These are phyloP conservation scores for Athelia sp. DNA, from an alignment of 1,284 basidiomycete species.

Conservation along the genomic window DNA sequence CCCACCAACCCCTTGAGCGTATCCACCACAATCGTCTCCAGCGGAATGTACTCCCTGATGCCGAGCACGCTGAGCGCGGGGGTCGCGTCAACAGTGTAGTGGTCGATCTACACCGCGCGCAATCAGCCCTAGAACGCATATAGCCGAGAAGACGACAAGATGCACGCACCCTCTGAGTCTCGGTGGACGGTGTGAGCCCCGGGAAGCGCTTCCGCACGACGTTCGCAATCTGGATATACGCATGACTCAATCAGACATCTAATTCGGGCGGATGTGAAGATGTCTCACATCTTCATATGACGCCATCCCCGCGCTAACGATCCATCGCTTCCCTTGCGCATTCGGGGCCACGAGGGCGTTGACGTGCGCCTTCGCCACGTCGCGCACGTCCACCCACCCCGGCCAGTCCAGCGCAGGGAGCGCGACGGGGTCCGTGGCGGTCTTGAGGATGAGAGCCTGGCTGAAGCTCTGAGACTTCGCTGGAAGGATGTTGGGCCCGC, in stretches of 20 bases:
- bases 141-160: too few species aligned
- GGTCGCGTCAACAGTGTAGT: background rate
- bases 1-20: background rate
- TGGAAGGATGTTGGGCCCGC: background rate
- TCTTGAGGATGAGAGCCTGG: background rate
- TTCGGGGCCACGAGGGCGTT: background rate
- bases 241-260: too few species aligned
- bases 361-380: background rate
- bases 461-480: background rate
- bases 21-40: background rate
- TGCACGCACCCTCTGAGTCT: background rate
- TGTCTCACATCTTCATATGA: background rate
- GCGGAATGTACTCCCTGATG: background rate
- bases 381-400: conserved; percentile 1
- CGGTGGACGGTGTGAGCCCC: background rate
- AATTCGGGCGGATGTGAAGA: too few species aligned
- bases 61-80: background rate
- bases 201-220: background rate
- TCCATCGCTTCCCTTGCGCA: background rate
- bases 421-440: background rate
- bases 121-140: background rate
- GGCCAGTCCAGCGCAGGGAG: background rate
- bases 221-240: background rate
- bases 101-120: background rate
- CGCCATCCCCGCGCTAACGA: background rate